These are phyloP conservation scores for Trypanosoma cruzi DNA, from an alignment of 208 protist species.

Conservation along the genomic window DNA sequence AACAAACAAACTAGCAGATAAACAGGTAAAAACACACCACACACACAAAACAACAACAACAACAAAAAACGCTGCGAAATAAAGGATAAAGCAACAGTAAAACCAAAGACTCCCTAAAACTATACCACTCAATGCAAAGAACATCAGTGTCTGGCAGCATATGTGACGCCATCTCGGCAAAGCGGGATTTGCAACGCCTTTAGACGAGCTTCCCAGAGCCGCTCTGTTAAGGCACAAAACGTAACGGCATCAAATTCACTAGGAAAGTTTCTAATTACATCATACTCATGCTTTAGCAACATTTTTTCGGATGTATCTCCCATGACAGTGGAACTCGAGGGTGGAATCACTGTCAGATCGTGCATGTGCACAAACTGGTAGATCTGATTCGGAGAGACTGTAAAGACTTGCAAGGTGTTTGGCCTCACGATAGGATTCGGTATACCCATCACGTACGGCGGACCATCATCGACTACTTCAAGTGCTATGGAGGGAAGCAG, in stretches of 20 bases:
- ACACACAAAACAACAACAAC: neutral
- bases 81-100: neutral
- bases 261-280: slow-evolving; percentile 26
- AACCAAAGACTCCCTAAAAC: neutral
- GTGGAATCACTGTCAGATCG: slow-evolving; percentile 42
- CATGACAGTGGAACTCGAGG: neutral
- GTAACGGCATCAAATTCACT: slow-evolving; percentile 29
- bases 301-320: slow-evolving; percentile 21
- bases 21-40: too few species aligned
- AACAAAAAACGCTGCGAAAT: neutral
- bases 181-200: slow-evolving; percentile 11
- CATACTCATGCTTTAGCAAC: slow-evolving; percentile 32
- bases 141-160: slow-evolving; percentile 4
- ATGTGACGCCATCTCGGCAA: slow-evolving; percentile 14
- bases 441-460: slow-evolving; percentile 34
- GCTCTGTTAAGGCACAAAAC: slow-evolving; percentile 35
- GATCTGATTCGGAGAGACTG: slow-evolving; percentile 38
- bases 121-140: neutral
- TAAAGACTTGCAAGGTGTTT: slow-evolving; percentile 67
- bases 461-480: slow-evolving; percentile 16
- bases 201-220: slow-evolving; percentile 24
- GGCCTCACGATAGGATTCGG: slow-evolving; percentile 46
- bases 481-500: slow-evolving; percentile 59
- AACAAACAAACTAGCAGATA: too few species aligned
- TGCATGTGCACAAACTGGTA: slow-evolving; percentile 56